Base-by-base conservation (phyloP, 257 asterid species). In the Prunella vulgaris region DNA sequence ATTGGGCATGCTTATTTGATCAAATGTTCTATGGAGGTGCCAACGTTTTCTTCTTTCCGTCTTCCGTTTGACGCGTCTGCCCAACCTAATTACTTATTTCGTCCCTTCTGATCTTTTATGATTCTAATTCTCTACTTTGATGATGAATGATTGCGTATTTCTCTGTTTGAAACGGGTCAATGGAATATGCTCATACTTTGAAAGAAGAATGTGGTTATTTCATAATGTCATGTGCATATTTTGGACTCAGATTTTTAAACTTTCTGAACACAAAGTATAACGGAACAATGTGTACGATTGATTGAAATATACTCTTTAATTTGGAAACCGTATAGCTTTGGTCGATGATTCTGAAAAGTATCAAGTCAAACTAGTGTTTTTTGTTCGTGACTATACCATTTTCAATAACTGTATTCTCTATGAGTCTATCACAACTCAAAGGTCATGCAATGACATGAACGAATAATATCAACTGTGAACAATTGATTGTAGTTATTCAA, bases 1-100 rank as follows among this genome's bases (percentile, higher is more conserved):
- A 15, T 30, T 78, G 78, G 52, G 72, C 46, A 61, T 73, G 79
- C 40, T 33, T 56, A 63, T 22, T 74, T 49, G 28, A 17, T 57
- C 37, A 10, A 10, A 22, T 27, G 24, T 60, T 30, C 25, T 25
- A 58, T 53, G 32, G 2, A 42, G 46, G 30, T 46, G 20, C 38
- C 32, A 10, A 33, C 13, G 20, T 18, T 25, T 32, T 17, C 10
- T 58, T 35, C 10, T 42, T 15, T 38, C 3, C 9, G 49, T 30
- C 35, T 24, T 57, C 40, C 18, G 14, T 10, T 61, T 60, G 38
- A 35, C 52, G 64, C 7, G 22, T 52, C 20, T 52, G 27, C 59
- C 64, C n/a, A n/a, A n/a, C n/a, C n/a, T n/a, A n/a, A n/a, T n/a
- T 61, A 70, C 67, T 75, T 8, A 15, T 33, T 76, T 64, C 14